These are phyloP conservation scores for Podosphaera fusca DNA, from an alignment of 2,329 filamentous ascomycete genomes.

Conservation along the genomic window DNA sequence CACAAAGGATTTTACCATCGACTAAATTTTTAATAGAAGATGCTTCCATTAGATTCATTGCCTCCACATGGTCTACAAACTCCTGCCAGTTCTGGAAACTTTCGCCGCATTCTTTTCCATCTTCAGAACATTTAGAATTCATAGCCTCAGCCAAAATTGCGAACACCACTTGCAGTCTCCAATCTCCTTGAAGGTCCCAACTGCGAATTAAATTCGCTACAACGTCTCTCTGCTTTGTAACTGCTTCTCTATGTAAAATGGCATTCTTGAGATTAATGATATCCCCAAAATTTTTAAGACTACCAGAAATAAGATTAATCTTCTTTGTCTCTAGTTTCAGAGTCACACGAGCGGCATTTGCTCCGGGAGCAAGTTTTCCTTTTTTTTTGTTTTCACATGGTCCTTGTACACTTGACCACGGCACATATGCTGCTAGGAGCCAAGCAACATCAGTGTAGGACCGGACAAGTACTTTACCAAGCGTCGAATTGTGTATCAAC, in stretches of 20 bases:
- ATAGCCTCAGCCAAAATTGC: conserved; percentile 41
- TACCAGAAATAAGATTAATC: conserved; percentile 39
- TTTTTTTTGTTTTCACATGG: conserved; percentile 18
- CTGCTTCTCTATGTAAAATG: conserved; percentile 23
- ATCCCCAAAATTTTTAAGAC: conserved; percentile 35
- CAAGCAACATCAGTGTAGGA: conserved; percentile 48
- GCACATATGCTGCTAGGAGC: conserved; percentile 50
- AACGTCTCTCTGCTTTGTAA: conserved; percentile 31
- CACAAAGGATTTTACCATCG: conserved; percentile 51
- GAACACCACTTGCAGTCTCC: conserved; percentile 48
- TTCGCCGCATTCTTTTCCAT: neutral
- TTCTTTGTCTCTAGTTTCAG: conserved; percentile 61
- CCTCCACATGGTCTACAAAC: conserved; percentile 32
- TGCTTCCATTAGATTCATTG: conserved; percentile 31
- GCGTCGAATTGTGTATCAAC: conserved; percentile 24
- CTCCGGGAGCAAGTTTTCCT: conserved; percentile 32
- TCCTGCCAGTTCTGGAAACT: conserved; percentile 25
- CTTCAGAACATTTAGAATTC: conserved; percentile 12
- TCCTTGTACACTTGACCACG: conserved; percentile 37
- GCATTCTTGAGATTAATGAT: conserved; percentile 40
- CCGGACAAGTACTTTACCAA: conserved; percentile 32
- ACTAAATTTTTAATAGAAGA: conserved; percentile 38
- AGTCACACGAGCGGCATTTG: conserved; percentile 48
- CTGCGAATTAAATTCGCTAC: conserved; percentile 52
- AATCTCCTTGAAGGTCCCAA: conserved; percentile 44